phyloP scores from a whole-genome alignment of 768 basidiomycete genomes.

The Cystobasidium tubakii region DNA sequence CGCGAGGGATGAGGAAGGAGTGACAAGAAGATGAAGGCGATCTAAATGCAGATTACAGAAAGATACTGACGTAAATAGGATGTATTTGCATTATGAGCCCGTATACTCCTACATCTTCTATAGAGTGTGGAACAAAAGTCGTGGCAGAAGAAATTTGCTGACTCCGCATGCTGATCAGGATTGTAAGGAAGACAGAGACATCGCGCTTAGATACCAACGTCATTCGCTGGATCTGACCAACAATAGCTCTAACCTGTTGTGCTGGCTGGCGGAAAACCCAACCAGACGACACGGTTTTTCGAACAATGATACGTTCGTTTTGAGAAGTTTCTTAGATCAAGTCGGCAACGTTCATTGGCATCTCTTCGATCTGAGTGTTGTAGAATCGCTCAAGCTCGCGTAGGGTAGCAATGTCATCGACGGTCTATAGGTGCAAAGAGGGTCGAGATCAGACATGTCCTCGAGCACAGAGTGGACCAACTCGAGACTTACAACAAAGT shows the following conservation, averaged over 20 bases:
- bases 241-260: not conserved
- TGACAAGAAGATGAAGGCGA: not conserved
- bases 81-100: not conserved
- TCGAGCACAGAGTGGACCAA: no score
- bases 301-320: not conserved
- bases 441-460: not conserved
- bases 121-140: not conserved
- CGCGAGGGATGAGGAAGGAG: not conserved
- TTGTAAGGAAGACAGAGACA: not conserved
- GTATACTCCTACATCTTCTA: not conserved
- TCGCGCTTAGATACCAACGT: not conserved
- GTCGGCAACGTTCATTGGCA: constrained; percentile 97
- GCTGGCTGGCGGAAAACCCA: not conserved
- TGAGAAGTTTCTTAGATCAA: constrained; percentile 61
- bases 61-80: not conserved
- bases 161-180: not conserved
- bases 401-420: constrained; percentile 86
- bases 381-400: constrained; percentile 98
- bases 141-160: not conserved
- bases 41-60: constrained; percentile 4
- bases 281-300: not conserved
- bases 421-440: constrained; percentile 9
- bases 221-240: not conserved
- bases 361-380: constrained; percentile 72
- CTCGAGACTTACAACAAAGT: constrained; percentile 49